Evolutionary conservation across 2,329 filamentous ascomycete genomes (phyloP).

Genomic region (Phoma sp.): DNA sequence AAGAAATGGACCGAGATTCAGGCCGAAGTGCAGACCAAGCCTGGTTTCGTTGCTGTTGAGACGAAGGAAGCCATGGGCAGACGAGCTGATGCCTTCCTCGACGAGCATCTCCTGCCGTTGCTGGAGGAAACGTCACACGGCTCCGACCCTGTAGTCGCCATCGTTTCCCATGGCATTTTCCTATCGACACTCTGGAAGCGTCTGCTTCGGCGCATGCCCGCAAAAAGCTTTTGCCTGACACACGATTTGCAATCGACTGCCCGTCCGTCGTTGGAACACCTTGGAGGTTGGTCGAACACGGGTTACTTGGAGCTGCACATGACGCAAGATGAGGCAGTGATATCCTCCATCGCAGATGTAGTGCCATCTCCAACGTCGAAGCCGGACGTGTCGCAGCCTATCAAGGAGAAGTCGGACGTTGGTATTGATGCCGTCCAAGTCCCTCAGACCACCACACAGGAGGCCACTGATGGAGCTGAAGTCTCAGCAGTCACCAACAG

Average conservation of each 20-base stretch:
- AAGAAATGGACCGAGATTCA: conserved; percentile 59
- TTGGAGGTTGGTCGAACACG: conserved; percentile 70
- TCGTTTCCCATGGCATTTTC: conserved; percentile 86
- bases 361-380: not conserved
- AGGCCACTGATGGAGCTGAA: not conserved
- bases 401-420: not conserved
- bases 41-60: conserved; percentile 67
- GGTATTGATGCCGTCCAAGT: not conserved
- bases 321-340: conserved; percentile 3
- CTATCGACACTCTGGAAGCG: conserved; percentile 71
- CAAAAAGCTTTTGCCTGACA: conserved; percentile 53
- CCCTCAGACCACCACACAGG: not conserved
- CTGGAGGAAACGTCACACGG: conserved; percentile 45
- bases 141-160: conserved; percentile 58
- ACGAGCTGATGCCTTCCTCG: conserved; percentile 71
- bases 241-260: conserved; percentile 50
- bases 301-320: conserved; percentile 63
- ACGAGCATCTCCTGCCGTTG: conserved; percentile 66
- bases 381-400: not conserved
- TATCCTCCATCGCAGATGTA: not conserved
- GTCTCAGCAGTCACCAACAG: not conserved
- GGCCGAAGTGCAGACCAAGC: conserved; percentile 48
- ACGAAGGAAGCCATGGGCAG: conserved; percentile 69
- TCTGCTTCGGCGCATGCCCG: conserved; percentile 63
- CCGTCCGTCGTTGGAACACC: conserved; percentile 56